phyloP scores from a whole-genome alignment of 768 basidiomycete species.

The Royoungia palumana region DNA sequence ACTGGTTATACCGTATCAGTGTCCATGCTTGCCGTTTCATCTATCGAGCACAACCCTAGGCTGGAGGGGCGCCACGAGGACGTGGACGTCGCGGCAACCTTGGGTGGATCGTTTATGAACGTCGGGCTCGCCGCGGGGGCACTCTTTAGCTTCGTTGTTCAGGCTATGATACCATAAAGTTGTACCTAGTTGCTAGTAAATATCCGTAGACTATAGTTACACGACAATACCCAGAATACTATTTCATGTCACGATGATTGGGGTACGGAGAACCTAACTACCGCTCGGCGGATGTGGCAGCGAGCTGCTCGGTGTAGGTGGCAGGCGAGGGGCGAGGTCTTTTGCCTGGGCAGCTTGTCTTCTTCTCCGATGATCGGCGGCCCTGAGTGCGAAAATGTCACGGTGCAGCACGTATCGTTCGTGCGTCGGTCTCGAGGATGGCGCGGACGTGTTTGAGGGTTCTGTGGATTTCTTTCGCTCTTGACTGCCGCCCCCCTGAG shows the following conservation, averaged over 20 bases:
- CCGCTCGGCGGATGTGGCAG: constrained; percentile 7
- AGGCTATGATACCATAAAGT: constrained; percentile 58
- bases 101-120: constrained; percentile 75
- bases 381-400: constrained; percentile 77
- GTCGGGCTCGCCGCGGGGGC: constrained; percentile 76
- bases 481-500: constrained; percentile 20
- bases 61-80: constrained; percentile 69
- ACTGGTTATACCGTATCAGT: constrained; percentile 80
- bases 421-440: constrained; percentile 50
- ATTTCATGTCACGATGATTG: too few relatives aligned
- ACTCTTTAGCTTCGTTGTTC: constrained; percentile 76
- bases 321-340: constrained; percentile 68
- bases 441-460: constrained; percentile 24
- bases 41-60: constrained; percentile 72
- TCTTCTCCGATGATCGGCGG: constrained; percentile 67
- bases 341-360: constrained; percentile 65
- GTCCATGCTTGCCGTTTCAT: constrained; percentile 81
- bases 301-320: constrained; percentile 50
- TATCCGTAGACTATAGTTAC: too few relatives aligned
- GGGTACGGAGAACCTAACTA: neutral
- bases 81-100: constrained; percentile 81
- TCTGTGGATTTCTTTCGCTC: constrained; percentile 17
- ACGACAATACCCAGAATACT: neutral
- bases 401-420: constrained; percentile 80
- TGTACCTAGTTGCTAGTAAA: neutral